Evolutionary conservation across 345 rosid species (phyloP).

Genomic region (Eucalyptus tenuipes): DNA sequence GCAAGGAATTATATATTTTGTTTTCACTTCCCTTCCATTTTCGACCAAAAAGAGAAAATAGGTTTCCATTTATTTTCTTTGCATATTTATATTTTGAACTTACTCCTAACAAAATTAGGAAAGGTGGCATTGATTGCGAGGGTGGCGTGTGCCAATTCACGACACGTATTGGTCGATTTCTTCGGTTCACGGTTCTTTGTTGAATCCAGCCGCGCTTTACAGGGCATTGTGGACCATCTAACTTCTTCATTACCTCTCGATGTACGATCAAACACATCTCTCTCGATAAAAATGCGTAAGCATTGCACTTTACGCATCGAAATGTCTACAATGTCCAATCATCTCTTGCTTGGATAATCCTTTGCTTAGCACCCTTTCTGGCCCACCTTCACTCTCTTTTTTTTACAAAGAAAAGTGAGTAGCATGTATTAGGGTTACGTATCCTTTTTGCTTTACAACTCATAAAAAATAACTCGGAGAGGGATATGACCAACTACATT

Average conservation of each 20-base stretch:
- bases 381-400: neutral
- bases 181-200: fast-evolving
- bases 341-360: neutral
- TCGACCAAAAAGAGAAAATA: neutral
- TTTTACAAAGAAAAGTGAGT: neutral
- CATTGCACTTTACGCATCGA: neutral
- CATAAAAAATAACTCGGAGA: neutral
- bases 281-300: neutral
- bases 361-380: neutral
- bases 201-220: neutral
- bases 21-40: neutral
- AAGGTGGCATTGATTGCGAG: neutral
- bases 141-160: neutral
- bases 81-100: neutral
- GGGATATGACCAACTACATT: neutral
- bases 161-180: neutral
- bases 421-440: neutral
- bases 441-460: neutral
- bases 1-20: neutral
- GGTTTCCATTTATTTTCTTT: neutral
- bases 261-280: neutral
- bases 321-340: neutral
- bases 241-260: fast-evolving
- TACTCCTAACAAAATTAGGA: neutral
- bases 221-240: neutral